A percentile compares a stretch with the other conserved stretches of the same genome.
phyloP scores from a whole-genome alignment of 2,329 filamentous ascomycete species.

The Trematosphaeria pertusa region DNA sequence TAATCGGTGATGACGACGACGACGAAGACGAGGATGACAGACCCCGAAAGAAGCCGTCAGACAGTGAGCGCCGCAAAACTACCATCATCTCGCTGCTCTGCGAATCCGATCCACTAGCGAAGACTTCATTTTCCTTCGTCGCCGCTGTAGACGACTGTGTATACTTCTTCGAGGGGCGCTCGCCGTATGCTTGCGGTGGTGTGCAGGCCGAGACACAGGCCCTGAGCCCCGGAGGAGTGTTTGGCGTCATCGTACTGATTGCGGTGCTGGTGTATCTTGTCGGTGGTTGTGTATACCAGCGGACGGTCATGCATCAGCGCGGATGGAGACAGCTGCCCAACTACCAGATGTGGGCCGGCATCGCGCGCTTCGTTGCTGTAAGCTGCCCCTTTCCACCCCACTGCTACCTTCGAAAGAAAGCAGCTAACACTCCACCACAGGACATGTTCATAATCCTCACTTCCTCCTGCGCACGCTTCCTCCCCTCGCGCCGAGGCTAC shows the following conservation, averaged over 20 bases:
- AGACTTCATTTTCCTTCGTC: constrained; percentile 81
- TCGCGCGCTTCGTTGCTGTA: constrained; percentile 85
- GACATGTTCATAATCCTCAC: constrained; percentile 71
- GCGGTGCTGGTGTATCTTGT: constrained; percentile 88
- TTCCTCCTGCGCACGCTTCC: constrained; percentile 71
- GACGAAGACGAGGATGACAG: constrained; percentile 41
- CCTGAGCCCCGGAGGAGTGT: constrained; percentile 76
- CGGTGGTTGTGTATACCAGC: constrained; percentile 93
- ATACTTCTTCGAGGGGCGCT: constrained; percentile 94
- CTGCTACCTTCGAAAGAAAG: too few species aligned
- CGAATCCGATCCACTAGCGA: constrained; percentile 77
- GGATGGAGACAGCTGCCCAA: constrained; percentile 97
- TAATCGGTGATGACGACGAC: constrained; percentile 52
- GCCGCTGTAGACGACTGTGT: constrained; percentile 89
- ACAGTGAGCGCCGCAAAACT: constrained; percentile 74
- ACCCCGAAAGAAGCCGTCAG: constrained; percentile 50
- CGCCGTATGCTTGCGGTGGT: constrained; percentile 81
- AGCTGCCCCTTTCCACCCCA: constrained; percentile 4
- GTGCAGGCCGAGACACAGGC: constrained; percentile 63
- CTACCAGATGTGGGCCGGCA: constrained; percentile 88
- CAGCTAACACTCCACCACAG: too few species aligned
- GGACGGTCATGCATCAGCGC: constrained; percentile 90
- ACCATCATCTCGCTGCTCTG: constrained; percentile 93
- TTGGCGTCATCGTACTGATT: constrained; percentile 81
- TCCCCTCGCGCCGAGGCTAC: constrained; percentile 73